phyloP scores from a whole-genome alignment of 352 stramenopile species.

The Phytophthora sansomeana region DNA sequence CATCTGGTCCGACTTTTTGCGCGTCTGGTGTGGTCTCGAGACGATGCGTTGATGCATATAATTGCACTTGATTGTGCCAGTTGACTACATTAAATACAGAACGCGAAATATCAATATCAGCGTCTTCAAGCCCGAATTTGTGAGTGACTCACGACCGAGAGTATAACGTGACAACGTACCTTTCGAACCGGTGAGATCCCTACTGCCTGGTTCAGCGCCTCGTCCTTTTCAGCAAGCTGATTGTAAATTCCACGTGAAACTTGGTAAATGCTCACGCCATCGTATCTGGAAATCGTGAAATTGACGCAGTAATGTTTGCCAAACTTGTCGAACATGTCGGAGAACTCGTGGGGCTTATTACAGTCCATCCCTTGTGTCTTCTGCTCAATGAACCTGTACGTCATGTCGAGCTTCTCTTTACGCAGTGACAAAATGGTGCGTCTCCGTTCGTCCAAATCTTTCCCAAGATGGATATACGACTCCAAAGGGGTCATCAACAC shows the following conservation, averaged over 20 bases:
- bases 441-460: slow-evolving; percentile 56
- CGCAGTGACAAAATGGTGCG: slow-evolving; percentile 58
- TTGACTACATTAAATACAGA: slow-evolving; percentile 45
- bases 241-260: slow-evolving; percentile 72
- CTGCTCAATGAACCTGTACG: slow-evolving; percentile 78
- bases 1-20: slow-evolving; percentile 42
- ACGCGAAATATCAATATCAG: neutral
- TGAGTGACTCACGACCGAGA: no score
- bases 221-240: slow-evolving; percentile 68
- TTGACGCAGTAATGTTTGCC: slow-evolving; percentile 79
- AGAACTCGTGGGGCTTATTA: slow-evolving; percentile 63
- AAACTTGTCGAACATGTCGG: slow-evolving; percentile 81
- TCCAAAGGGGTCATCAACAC: slow-evolving; percentile 78
- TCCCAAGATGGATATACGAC: slow-evolving; percentile 69
- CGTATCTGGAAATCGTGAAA: slow-evolving; percentile 76
- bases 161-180: no score
- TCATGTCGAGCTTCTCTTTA: slow-evolving; percentile 83
- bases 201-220: slow-evolving; percentile 56
- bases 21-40: slow-evolving; percentile 56
- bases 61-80: slow-evolving; percentile 74
- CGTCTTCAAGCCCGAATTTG: neutral
- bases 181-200: slow-evolving; percentile 62
- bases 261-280: slow-evolving; percentile 61
- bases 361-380: slow-evolving; percentile 60
- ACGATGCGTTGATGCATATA: slow-evolving; percentile 80